Evolutionary conservation across 352 stramenopile genomes (phyloP).

Genomic region (Plasmopara viticola): DNA sequence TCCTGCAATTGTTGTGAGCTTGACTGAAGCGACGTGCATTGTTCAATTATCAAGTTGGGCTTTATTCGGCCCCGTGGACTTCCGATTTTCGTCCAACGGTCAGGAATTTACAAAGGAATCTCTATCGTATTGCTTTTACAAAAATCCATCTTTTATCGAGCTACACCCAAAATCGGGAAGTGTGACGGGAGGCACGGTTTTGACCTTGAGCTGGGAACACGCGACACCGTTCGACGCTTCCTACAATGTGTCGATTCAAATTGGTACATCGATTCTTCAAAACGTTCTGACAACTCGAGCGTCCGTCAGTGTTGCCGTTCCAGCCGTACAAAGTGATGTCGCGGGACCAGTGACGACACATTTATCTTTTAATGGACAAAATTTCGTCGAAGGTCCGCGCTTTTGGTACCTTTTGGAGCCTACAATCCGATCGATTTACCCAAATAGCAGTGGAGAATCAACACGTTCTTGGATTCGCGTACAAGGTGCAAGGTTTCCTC

Average conservation of each 20-base stretch:
- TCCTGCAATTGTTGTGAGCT: constrained; percentile 27
- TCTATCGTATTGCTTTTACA: constrained; percentile 29
- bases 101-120: constrained; percentile 26
- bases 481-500: constrained; percentile 24
- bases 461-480: constrained; percentile 16
- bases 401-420: constrained; percentile 42
- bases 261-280: constrained; percentile 15
- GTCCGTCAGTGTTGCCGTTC: constrained; percentile 7
- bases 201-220: constrained; percentile 22
- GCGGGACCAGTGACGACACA: constrained; percentile 9
- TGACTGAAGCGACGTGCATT: constrained; percentile 27
- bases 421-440: constrained; percentile 18
- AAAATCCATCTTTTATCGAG: constrained; percentile 12
- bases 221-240: constrained; percentile 3
- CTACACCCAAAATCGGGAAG: constrained; percentile 14
- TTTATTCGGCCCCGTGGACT: background rate
- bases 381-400: constrained; percentile 25
- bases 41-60: constrained; percentile 20
- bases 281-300: constrained; percentile 2
- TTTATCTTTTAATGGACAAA: constrained; percentile 37
- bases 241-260: constrained; percentile 15
- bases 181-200: constrained; percentile 21
- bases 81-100: constrained; percentile 35
- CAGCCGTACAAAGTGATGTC: background rate
- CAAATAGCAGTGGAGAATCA: constrained; percentile 16